Evolutionary conservation across 306 rosid species (phyloP).

Genomic region (Betula pendula): DNA sequence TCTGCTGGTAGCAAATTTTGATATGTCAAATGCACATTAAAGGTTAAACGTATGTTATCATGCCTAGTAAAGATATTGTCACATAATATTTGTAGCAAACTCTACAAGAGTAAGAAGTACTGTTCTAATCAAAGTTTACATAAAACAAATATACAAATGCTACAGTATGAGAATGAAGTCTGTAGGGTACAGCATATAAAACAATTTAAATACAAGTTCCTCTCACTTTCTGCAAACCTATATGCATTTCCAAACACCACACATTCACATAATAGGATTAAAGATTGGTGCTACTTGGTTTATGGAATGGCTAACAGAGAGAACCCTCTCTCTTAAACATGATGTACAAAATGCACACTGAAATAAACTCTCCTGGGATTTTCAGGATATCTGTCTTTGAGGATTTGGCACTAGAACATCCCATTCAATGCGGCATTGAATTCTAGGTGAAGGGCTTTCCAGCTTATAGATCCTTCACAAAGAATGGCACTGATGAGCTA

Average conservation of each 20-base stretch:
- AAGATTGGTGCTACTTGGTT: conserved; percentile 20
- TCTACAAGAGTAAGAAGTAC: conserved; percentile 17
- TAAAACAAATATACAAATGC: conserved; percentile 41
- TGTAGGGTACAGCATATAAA: conserved; percentile 37
- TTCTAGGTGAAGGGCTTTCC: conserved; percentile 21
- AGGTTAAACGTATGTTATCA: not conserved
- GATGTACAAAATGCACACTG: conserved; percentile 16
- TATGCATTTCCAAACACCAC: conserved; percentile 39
- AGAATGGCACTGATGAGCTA: conserved; percentile 18
- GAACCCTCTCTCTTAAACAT: conserved; percentile 41
- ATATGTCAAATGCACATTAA: not conserved
- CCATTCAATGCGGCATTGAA: conserved; percentile 9
- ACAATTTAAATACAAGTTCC: conserved; percentile 20
- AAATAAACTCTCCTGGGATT: conserved; percentile 24
- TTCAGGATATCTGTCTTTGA: conserved; percentile 12
- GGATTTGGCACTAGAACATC: conserved; percentile 9
- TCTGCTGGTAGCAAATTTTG: not conserved
- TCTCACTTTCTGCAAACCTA: conserved; percentile 37
- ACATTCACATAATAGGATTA: conserved; percentile 37
- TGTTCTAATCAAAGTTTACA: conserved; percentile 23
- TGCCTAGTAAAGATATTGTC: not conserved
- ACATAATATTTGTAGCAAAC: conserved; percentile 23
- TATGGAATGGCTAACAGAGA: conserved; percentile 23
- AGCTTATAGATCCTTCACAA: conserved; percentile 23
- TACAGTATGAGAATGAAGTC: conserved; percentile 28